Conservation (phyloP, 2,329 filamentous ascomycete species). For the Coleophoma crateriformis region DNA sequence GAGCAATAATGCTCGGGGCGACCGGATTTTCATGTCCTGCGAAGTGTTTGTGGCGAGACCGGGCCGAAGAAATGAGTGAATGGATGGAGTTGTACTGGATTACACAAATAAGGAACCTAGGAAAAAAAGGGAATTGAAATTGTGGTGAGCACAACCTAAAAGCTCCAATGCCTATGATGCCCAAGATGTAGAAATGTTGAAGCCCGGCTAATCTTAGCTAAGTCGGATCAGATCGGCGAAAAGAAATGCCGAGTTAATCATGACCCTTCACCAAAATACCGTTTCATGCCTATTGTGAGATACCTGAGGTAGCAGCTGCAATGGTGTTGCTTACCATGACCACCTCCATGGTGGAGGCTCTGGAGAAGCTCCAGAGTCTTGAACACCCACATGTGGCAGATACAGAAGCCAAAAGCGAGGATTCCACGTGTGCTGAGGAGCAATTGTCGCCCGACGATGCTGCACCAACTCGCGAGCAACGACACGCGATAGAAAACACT, state of each 20-base stretch:
- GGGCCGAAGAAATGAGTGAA: neutral
- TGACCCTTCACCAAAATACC: no score
- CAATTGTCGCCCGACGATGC: neutral
- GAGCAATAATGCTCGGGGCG: slow-evolving; percentile 43
- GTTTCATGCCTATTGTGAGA: slow-evolving; percentile 2
- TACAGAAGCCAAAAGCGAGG: neutral
- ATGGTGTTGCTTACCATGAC: slow-evolving; percentile 84
- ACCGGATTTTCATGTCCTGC: slow-evolving; percentile 47
- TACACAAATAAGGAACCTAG: neutral
- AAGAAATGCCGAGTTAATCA: slow-evolving; percentile 3
- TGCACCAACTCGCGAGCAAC: no score
- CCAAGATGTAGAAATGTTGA: slow-evolving; percentile 1
- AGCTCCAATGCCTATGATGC: neutral
- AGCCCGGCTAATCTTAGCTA: neutral
- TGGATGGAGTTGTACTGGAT: neutral
- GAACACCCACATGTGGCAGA: neutral
- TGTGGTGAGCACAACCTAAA: neutral
- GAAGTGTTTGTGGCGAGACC: neutral
- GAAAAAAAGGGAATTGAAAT: neutral
- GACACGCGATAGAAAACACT: no score
- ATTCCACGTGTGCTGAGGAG: neutral
- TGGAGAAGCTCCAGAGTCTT: slow-evolving; percentile 33
- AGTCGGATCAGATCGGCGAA: slow-evolving; percentile 12
- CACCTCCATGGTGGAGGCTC: slow-evolving; percentile 56
- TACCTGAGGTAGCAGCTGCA: slow-evolving; percentile 5